Percentiles rank a stretch among this genome's conserved stretches.
Evolutionary conservation across 1,284 basidiomycete genomes (phyloP).

Genomic region (Porodaedalea pini): DNA sequence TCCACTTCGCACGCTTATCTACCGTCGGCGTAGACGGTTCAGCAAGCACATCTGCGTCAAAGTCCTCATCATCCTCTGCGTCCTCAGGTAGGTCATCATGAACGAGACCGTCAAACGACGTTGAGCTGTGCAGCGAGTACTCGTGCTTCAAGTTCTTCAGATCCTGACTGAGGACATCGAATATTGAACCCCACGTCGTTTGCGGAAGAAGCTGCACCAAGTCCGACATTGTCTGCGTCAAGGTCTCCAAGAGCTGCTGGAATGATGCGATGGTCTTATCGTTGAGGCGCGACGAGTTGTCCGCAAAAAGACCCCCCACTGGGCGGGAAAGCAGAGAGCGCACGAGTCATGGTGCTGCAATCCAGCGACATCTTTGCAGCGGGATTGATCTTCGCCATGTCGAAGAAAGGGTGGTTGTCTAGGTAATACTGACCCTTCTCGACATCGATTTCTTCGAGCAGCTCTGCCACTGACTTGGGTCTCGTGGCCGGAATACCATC

Average conservation of each 20-base stretch:
- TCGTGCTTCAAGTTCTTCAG: constrained; percentile 18
- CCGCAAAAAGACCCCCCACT: constrained; percentile 80
- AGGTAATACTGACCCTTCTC: constrained; percentile 61
- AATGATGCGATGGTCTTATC: constrained; percentile 83
- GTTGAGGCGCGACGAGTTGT: constrained; percentile 74
- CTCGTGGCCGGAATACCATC: constrained; percentile 40
- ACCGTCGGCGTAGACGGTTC: constrained; percentile 79
- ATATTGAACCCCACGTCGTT: constrained; percentile 61
- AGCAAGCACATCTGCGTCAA: constrained; percentile 56
- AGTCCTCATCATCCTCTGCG: constrained; percentile 72
- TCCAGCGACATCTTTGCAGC: constrained; percentile 73
- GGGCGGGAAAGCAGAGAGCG: constrained; percentile 79
- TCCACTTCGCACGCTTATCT: constrained; percentile 81
- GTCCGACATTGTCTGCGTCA: constrained; percentile 83
- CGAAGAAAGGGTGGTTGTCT: constrained; percentile 69
- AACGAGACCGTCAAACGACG: constrained; percentile 78
- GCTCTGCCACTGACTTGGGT: constrained; percentile 52
- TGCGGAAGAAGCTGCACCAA: constrained; percentile 75
- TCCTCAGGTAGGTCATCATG: constrained; percentile 83
- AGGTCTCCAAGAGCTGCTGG: constrained; percentile 77
- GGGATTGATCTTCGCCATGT: constrained; percentile 62
- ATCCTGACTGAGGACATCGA: constrained; percentile 19
- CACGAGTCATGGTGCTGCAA: constrained; percentile 77
- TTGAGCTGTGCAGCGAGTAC: constrained; percentile 53
- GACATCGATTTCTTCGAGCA: constrained; percentile 61